Percentiles rank a stretch among this genome's conserved stretches.
Evolutionary conservation across 73 alveolate genomes (phyloP).

Genomic region (Paramecium sonneborni): DNA sequence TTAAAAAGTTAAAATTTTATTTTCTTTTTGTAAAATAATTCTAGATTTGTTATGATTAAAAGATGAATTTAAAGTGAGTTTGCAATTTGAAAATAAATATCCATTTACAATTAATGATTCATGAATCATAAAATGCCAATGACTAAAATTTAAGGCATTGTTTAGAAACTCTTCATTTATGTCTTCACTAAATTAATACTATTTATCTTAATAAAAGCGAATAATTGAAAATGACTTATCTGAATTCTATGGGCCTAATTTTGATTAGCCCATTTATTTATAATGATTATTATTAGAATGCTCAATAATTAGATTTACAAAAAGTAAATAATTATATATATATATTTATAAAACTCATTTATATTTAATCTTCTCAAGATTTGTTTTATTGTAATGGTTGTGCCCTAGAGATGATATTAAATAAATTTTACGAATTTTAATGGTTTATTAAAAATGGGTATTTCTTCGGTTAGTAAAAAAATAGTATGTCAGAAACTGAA

Average conservation of each 20-base stretch:
- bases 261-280: slow-evolving; percentile 10
- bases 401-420: not conserved
- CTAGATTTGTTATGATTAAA: not conserved
- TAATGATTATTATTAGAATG: not conserved
- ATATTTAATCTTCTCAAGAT: not conserved
- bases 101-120: not conserved
- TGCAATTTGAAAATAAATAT: not conserved
- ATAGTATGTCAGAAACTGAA: not conserved
- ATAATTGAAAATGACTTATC: not conserved
- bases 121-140: not conserved
- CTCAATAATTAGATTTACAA: not conserved
- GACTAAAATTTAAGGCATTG: not conserved
- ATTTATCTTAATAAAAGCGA: not conserved
- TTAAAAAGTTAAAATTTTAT: not conserved
- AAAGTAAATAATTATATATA: not conserved
- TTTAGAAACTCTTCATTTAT: not conserved
- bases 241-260: slow-evolving; percentile 12
- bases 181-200: not conserved
- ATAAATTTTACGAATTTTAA: not conserved
- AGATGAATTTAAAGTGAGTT: not conserved
- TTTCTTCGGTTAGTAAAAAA: not conserved
- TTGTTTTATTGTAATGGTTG: not conserved
- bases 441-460: not conserved
- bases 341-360: too few species aligned
- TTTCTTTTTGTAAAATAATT: not conserved